Conservation (phyloP, 163 green algal species). For the Chlamydomonas reinhardtii region DNA sequence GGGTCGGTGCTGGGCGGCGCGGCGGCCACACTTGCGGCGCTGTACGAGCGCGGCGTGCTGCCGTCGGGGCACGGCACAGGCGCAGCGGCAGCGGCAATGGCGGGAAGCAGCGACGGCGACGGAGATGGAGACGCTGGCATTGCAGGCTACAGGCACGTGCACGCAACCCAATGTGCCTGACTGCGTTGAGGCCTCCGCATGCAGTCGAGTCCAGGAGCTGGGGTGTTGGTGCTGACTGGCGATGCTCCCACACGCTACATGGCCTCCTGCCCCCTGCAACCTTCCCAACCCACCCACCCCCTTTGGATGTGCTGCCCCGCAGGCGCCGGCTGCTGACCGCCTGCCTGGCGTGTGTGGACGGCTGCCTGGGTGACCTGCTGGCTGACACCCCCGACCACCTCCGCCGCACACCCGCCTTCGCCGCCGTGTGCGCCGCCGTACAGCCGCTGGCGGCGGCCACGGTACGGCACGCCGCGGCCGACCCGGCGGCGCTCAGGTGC, state of each 20-base stretch:
- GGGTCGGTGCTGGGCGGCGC: slow-evolving; percentile 5
- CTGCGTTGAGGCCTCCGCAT: too few relatives aligned
- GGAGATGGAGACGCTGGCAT: too few relatives aligned
- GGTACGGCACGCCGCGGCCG: slow-evolving; percentile 30
- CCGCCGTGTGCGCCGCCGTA: slow-evolving; percentile 9
- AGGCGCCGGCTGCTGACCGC: slow-evolving; percentile 1
- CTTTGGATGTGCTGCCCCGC: too few relatives aligned
- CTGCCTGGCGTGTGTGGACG: slow-evolving; percentile 21
- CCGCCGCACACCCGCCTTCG: slow-evolving; percentile 35
- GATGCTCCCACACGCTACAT: too few relatives aligned
- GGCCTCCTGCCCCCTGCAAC: too few relatives aligned
- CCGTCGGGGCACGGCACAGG: not conserved
- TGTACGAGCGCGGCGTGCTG: slow-evolving; percentile 35
- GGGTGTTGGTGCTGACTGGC: too few relatives aligned
- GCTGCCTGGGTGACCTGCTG: slow-evolving; percentile 46
- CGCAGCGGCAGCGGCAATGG: too few relatives aligned
- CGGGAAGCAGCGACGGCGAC: too few relatives aligned
- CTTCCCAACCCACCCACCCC: too few relatives aligned
- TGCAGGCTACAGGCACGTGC: too few relatives aligned
- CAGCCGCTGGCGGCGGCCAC: slow-evolving; percentile 22
- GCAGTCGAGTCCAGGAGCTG: too few relatives aligned
- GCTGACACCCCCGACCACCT: slow-evolving; percentile 46
- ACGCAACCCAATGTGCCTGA: too few relatives aligned
- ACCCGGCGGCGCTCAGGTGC: slow-evolving; percentile 40
- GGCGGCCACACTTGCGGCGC: slow-evolving; percentile 19